Percentiles rank a stretch among this genome's conserved stretches.
These are phyloP conservation scores for Pseudogymnoascus sp. DNA, from an alignment of 2,329 filamentous ascomycete species.

Conservation along the genomic window DNA sequence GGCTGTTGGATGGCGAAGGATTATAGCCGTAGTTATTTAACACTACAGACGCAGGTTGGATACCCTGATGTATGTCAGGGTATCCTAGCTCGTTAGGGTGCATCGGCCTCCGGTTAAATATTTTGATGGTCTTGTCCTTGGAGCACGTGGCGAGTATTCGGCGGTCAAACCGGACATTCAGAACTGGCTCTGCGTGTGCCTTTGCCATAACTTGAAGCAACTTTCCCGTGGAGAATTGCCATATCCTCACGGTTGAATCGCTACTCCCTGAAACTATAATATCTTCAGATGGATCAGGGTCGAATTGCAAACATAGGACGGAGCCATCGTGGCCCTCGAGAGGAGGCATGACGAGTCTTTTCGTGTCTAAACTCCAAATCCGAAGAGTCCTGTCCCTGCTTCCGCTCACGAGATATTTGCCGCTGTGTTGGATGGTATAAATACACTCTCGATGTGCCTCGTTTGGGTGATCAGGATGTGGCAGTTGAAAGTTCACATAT, in stretches of 20 bases:
- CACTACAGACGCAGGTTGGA: constrained; percentile 45
- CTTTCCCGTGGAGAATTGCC: constrained; percentile 86
- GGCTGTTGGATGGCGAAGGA: constrained; percentile 34
- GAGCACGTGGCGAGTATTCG: constrained; percentile 91
- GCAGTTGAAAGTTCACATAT: constrained; percentile 81
- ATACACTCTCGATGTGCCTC: constrained; percentile 90
- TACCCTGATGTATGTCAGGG: constrained; percentile 28
- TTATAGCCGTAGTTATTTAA: constrained; percentile 49
- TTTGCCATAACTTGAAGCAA: constrained; percentile 65
- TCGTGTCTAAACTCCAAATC: constrained; percentile 81
- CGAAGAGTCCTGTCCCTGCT: constrained; percentile 82
- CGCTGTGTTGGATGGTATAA: constrained; percentile 85
- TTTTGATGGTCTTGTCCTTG: constrained; percentile 93
- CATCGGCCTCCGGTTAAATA: constrained; percentile 78
- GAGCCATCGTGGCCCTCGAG: constrained; percentile 73
- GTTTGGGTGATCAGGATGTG: constrained; percentile 67
- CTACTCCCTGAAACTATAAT: constrained; percentile 93
- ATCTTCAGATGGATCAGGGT: constrained; percentile 77
- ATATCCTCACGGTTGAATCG: constrained; percentile 82
- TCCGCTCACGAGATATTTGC: constrained; percentile 82
- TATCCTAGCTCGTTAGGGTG: constrained; percentile 51
- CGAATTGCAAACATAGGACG: constrained; percentile 91
- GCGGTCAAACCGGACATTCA: constrained; percentile 89
- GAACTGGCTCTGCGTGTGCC: constrained; percentile 81
- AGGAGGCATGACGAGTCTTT: constrained; percentile 65